Evolutionary conservation across 768 basidiomycete species (phyloP), one percentile per base, ranked within the genome.

Genomic region (Tricholoma furcatifolium): DNA sequence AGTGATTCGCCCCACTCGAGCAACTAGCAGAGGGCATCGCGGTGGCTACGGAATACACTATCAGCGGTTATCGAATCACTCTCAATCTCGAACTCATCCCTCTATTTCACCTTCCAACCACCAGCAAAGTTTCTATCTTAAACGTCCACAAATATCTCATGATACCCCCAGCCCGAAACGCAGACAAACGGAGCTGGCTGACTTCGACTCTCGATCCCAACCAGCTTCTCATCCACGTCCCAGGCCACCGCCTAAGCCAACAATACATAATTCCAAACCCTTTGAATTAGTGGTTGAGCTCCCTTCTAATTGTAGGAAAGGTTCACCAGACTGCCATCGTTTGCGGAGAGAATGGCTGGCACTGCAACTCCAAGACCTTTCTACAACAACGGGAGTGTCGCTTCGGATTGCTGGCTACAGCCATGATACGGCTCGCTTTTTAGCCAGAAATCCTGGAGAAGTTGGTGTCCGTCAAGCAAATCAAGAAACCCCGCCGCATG

Each of bases 221-320:
- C 32, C 40, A 14, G 46, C 14, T 14, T 43, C 30, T 23, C 20
- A 32, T 12, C 18, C 36, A 21, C 10, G 31, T 17, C 32, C 31
- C 20, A 47, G 35, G 24, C 38, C 31, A 17, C 48, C 30, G 24
- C n/a, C 17, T 40, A 43, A 24, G 36, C 9, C 36, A 12, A 35
- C 30, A 20, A 50, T 31, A 34, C 30, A 34, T 31, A 36, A 53
- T 5, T 32, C 21, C 12, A 45, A 55, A 34, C 43, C 48, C 35
- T 21, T 53, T 7, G 58, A 53, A 27, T 32, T 50, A n/a, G 7
- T 50, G 3, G 42, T 59, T 18, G 48, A 57, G 24, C 6, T 50
- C n/a, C 56, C 48, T 7, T 49, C 49, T 18, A 24, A 51, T 10
- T 53, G 48, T 27, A 59, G 41, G 48, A 51, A 56, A 41, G 45